Base-by-base conservation (phyloP, 1,284 basidiomycete species). In the Ceratobasidium sp. region DNA sequence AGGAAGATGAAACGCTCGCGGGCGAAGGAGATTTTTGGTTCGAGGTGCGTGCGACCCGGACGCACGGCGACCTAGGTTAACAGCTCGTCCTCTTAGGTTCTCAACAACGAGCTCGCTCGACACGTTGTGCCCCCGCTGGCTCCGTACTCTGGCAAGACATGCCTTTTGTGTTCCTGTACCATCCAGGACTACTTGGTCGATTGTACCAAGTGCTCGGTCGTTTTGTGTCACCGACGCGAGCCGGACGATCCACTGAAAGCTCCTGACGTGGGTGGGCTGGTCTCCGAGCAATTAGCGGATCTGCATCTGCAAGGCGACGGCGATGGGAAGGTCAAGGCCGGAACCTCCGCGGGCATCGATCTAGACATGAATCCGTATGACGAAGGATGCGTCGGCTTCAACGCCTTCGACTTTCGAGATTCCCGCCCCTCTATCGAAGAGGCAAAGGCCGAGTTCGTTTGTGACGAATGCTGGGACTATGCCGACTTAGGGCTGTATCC, bases 11-110 rank as follows among this genome's bases (percentile, higher is more conserved):
- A 23, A 40, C 7, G n/a, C 26, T 17, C 3, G 71, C 33, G 10
- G 52, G 42, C 26, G 74, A 77, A 1, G 3, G 10, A 0, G 74
- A 77, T n/a, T 50, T 77, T 12, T 77, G 74, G 74, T 56, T 46
- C 17, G 74, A 77, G 23, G 74, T 77, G n/a, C 66, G 73, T 48
- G 6, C 26, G 4, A 20, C 28, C 2, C 20, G 12, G n/a, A 15
- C 20, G 1, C 7, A 4, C 17, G 5, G 6, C 42, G 59, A 1
- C 20, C 3, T 65, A n/a, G 20, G 20, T 57, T 23, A 38, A 33
- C 23, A 12, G 15, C 40, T 7, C 40, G n/a, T 61, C 13, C 13
- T 23, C 15, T 44, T 28, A 73, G 67, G 12, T 69, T 10, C 3
- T 70, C 12, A 57, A 71, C 38, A 71, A 71, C 42, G 54, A 71